phyloP scores from a whole-genome alignment of 495 filamentous ascomycete genomes.

The Annulohypoxylon moriforme region DNA sequence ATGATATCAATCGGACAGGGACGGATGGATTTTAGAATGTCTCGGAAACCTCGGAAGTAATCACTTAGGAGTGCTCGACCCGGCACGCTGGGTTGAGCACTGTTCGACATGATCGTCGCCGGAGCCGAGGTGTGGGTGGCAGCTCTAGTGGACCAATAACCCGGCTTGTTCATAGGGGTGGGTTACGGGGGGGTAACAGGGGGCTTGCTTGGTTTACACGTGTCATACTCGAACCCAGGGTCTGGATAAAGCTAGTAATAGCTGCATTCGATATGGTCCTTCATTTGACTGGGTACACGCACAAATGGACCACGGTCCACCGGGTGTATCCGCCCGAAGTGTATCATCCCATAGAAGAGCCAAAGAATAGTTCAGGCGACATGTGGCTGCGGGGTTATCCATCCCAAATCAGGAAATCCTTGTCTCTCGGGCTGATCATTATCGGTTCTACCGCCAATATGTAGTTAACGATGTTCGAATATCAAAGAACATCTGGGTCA shows the following conservation, averaged over 20 bases:
- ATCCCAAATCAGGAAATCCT: not conserved
- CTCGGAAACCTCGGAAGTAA: conserved; percentile 15
- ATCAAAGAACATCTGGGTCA: conserved; percentile 1
- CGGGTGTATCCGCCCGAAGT: conserved; percentile 12
- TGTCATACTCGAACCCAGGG: conserved; percentile 16
- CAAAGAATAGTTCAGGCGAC: not conserved
- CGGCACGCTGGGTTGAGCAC: conserved; percentile 13
- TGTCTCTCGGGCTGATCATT: conserved; percentile 1
- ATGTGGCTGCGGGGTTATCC: conserved; percentile 11
- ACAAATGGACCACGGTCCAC: not conserved
- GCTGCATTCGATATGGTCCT: not conserved
- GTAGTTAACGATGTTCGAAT: not conserved
- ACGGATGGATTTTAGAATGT: not conserved
- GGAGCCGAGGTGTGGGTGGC: conserved; percentile 15
- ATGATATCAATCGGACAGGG: not conserved
- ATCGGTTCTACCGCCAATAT: conserved; percentile 5
- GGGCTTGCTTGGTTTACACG: conserved; percentile 4
- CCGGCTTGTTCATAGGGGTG: not conserved
- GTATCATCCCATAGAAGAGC: conserved; percentile 10
- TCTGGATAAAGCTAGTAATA: conserved; percentile 17
- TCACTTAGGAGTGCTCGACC: conserved; percentile 2
- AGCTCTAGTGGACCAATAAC: conserved; percentile 10
- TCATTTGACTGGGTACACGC: conserved; percentile 2
- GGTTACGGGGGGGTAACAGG: not conserved
- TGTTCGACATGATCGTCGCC: conserved; percentile 12